Evolutionary conservation across 306 rosid species (phyloP), one percentile per base, ranked within the genome.

Genomic region (Vigna nakashimae): DNA sequence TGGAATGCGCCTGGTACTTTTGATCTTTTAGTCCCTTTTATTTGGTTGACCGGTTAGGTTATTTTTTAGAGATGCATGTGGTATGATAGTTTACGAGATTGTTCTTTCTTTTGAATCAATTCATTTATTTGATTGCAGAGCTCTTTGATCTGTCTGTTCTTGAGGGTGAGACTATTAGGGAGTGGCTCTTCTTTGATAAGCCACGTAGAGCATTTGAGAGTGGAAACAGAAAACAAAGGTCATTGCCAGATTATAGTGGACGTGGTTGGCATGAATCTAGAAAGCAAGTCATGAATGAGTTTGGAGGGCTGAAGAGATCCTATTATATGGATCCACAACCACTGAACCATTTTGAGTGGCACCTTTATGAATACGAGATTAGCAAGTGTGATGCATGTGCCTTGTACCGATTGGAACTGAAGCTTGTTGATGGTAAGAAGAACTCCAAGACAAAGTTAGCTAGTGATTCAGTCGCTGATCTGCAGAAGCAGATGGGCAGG

Each of bases 221-320:
- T 84, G 99, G 99, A 75, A 95, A 95, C 89, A 82, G 99, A 79
- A 95, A 95, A 88, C 99, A 95, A 86, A 92, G 99, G 84, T 95
- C 99, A 7, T 74, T 95, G 84, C 99, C 99, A 4, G 99, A 95
- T 87, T 95, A 92, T 80, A 87, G 87, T 13, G 99, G 99, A 53
- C 92, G 99, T 53, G 99, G 99, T 79, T 95, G 99, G 99, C 99
- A 95, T 60, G 99, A 95, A 85, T 95, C 99, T 22, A 93, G 99
- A 84, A 95, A 95, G 94, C 99, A 95, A 90, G 94, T 95, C 68
- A 91, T 95, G 89, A 95, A 82, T 87, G 99, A 92, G 73, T 91
- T 77, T 76, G 90, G 94, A 71, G 99, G 99, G 65, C 92, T 95
- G 81, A 95, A 95, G 90, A 85, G 99, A 77, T 95, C 99, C 74